A percentile compares a stretch with the other conserved stretches of the same genome.
Evolutionary conservation across 1,284 basidiomycete genomes (phyloP).

Genomic region (Cryptococcus deneoformans): DNA sequence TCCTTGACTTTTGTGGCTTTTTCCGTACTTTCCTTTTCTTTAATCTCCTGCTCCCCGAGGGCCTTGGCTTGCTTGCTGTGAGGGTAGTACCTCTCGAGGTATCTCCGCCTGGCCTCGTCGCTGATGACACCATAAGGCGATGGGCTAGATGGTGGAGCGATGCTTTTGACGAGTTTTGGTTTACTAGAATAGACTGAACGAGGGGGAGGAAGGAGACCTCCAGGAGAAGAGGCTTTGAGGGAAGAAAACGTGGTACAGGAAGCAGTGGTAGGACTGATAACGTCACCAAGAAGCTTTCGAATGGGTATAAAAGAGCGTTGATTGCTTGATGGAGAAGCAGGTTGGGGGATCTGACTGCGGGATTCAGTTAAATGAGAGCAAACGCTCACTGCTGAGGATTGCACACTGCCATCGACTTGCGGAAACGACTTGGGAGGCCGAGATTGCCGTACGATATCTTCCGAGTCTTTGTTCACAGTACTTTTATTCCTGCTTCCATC

Average conservation of each 20-base stretch:
- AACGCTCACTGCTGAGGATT: too few species aligned
- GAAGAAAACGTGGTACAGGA: neutral
- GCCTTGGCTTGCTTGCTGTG: neutral
- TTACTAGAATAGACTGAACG: slow-evolving; percentile 1
- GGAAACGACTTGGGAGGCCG: neutral
- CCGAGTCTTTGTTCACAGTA: slow-evolving; percentile 17
- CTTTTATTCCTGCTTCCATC: slow-evolving; percentile 7
- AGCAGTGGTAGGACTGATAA: too few species aligned
- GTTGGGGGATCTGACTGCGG: neutral
- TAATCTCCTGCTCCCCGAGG: neutral
- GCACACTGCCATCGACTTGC: neutral
- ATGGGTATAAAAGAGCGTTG: too few species aligned
- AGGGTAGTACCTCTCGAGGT: neutral
- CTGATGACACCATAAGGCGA: neutral
- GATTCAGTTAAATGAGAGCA: neutral
- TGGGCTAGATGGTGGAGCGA: slow-evolving; percentile 4
- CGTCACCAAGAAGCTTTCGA: too few species aligned
- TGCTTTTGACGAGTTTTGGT: slow-evolving; percentile 1
- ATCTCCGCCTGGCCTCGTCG: slow-evolving; percentile 3
- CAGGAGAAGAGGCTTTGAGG: slow-evolving; percentile 3
- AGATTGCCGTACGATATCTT: slow-evolving; percentile 11
- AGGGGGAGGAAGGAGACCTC: slow-evolving; percentile 13
- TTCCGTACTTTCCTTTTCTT: neutral
- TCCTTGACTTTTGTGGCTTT: neutral
- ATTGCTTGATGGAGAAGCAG: neutral